Evolutionary conservation across 495 filamentous ascomycete species (phyloP).

Genomic region (Acidomyces sp.): DNA sequence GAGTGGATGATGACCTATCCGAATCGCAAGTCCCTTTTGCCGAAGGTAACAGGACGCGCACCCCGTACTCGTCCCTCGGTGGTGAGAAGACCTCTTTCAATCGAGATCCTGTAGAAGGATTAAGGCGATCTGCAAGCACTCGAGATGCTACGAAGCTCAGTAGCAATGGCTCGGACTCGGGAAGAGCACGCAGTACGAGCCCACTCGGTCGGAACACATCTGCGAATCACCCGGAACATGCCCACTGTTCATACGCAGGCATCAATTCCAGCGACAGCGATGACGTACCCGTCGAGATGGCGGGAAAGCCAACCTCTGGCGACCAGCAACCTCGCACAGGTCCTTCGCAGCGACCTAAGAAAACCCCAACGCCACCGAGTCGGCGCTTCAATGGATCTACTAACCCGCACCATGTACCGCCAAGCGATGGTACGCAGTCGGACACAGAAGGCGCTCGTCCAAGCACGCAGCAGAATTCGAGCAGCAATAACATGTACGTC

Average conservation of each 20-base stretch:
- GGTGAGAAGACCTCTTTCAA: constrained; percentile 56
- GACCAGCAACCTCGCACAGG: constrained; percentile 5
- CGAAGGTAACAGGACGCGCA: constrained; percentile 43
- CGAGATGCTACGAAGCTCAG: constrained; percentile 32
- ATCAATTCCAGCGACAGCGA: constrained; percentile 12
- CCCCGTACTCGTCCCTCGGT: constrained; percentile 52
- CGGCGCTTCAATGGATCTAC: not conserved
- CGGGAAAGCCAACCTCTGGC: not conserved
- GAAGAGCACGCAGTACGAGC: constrained; percentile 16
- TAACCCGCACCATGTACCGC: not conserved
- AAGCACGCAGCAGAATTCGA: constrained; percentile 18
- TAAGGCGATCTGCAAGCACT: constrained; percentile 35
- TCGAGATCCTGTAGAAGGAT: constrained; percentile 26
- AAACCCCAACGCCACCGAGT: constrained; percentile 9
- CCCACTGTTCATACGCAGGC: too few relatives aligned
- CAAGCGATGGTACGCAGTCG: constrained; percentile 7
- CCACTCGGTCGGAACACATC: constrained; percentile 7
- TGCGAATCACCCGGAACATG: not conserved
- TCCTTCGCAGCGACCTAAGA: constrained; percentile 10
- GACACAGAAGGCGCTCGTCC: constrained; percentile 6
- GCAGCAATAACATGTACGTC: constrained; percentile 17
- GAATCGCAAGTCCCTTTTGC: constrained; percentile 18
- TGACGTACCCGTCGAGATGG: constrained; percentile 1
- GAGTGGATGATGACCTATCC: constrained; percentile 4
- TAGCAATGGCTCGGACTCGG: constrained; percentile 1